Base-by-base conservation (phyloP, 2,329 filamentous ascomycete species). In the Akanthomyces dipterigenus region DNA sequence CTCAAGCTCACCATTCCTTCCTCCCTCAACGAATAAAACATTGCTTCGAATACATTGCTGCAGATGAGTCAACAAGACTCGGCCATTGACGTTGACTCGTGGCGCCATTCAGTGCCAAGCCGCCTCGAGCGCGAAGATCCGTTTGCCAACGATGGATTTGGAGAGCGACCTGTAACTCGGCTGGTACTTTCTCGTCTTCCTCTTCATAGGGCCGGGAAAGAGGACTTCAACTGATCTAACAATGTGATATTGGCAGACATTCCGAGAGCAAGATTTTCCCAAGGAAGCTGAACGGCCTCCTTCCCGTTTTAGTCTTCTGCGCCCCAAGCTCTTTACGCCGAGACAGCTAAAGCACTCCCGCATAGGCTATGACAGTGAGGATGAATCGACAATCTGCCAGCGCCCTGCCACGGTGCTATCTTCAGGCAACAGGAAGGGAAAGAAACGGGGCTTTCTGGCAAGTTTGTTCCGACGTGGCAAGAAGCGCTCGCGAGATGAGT, bases 51-150 rank as follows among this genome's bases (percentile, higher is more conserved):
- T 26, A 24, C 20, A 28, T 60, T 60, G 48, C 53, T 61, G 24
- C 45, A 11, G 34, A 61, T 55, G 51, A 56, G 24, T 45, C 38
- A n/a, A 12, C 26, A 45, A n/a, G 56, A 49, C 26, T 61, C 40
- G 14, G 60, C 45, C 31, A 51, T 62, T 8, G 60, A 64, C 9
- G 70, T 75, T 57, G 67, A 73, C 43, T 67, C 68, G 1, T 76
- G 74, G 74, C 69, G 74, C 5, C 65, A 67, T 31, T 70, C 69
- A 14, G 70, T 76, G 24, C 74, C 74, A 14, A 73, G 70, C 43
- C 70, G 70, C 18, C 62, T 72, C 8, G 73, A 76, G 18, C 67
- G 73, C 24, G 67, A 71, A 4, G 71, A 75, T 59, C 74, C 74
- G 0, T 76, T 76, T 49, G 66, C 65, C 12, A 69, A 69, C 9